Evolutionary conservation across 2,329 filamentous ascomycete species (phyloP).

Genomic region (Apiospora phragmitis): DNA sequence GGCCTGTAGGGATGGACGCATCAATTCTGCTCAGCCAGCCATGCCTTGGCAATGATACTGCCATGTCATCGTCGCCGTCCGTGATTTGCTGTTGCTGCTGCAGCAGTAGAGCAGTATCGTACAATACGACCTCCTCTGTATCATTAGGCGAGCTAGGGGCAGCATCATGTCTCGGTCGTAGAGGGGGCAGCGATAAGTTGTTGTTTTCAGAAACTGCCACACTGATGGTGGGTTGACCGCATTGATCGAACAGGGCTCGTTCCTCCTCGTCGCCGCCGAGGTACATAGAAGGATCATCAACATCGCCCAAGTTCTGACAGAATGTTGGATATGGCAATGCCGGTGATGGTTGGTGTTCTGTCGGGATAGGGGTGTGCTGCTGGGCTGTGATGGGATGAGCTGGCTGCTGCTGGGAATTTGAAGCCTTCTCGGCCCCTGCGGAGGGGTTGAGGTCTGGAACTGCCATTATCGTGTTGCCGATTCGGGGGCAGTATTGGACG

Average conservation of each 20-base stretch:
- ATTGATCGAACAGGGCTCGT: background rate
- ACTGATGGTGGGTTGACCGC: background rate
- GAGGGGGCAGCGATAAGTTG: background rate
- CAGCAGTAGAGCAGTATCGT: too few relatives aligned
- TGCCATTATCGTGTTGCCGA: background rate
- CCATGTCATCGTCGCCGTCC: background rate
- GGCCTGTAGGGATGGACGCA: background rate
- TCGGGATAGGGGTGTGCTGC: background rate
- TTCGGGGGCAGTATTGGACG: background rate
- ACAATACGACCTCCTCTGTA: background rate
- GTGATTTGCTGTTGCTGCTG: background rate
- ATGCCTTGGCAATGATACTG: background rate
- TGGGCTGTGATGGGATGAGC: background rate
- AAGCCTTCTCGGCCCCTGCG: background rate
- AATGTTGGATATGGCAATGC: background rate
- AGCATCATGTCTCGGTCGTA: background rate
- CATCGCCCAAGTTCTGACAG: background rate
- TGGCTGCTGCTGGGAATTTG: background rate
- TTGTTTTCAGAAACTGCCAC: background rate
- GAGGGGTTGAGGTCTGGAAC: background rate
- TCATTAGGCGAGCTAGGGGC: too few relatives aligned
- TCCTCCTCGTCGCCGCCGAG: background rate
- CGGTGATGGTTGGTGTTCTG: background rate
- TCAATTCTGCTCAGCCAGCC: background rate
- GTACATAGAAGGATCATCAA: background rate